A percentile compares a stretch with the other conserved stretches of the same genome.
Conservation (phyloP, 1,139 yeast genomes). For the Taphrina pruni region DNA sequence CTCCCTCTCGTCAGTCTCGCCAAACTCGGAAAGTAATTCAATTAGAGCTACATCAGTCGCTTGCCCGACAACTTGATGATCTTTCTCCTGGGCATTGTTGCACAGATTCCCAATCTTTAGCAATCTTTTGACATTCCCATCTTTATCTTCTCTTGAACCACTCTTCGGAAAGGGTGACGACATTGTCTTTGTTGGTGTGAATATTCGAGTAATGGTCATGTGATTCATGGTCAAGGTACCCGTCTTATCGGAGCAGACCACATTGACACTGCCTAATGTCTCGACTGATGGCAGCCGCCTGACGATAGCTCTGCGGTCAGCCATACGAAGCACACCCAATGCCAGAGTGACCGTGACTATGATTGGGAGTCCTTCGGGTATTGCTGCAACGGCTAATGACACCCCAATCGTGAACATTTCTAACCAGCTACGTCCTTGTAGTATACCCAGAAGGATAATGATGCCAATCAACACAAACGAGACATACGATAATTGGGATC, state of each 20-base stretch:
- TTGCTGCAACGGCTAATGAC: constrained; percentile 95
- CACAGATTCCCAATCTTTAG: constrained; percentile 69
- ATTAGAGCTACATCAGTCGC: constrained; percentile 92
- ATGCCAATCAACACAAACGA: constrained; percentile 85
- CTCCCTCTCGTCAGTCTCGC: constrained; percentile 57
- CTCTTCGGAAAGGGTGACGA: constrained; percentile 35
- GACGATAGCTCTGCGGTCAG: constrained; percentile 87
- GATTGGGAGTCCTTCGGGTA: constrained; percentile 96
- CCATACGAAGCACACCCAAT: constrained; percentile 93
- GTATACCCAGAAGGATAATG: constrained; percentile 81
- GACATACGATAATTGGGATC: constrained; percentile 81
- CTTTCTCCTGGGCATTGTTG: constrained; percentile 64
- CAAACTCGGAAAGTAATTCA: constrained; percentile 74
- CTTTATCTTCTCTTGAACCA: constrained; percentile 29
- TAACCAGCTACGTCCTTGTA: constrained; percentile 91
- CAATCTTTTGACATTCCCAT: constrained; percentile 32
- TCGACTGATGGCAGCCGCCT: constrained; percentile 93
- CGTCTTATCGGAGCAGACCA: constrained; percentile 92
- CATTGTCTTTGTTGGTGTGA: constrained; percentile 74
- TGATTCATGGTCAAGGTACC: constrained; percentile 94
- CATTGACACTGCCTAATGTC: constrained; percentile 92
- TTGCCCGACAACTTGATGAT: constrained; percentile 73
- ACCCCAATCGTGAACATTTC: constrained; percentile 98
- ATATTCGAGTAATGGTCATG: constrained; percentile 86
- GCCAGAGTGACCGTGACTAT: constrained; percentile 96